These are phyloP conservation scores for Pythium dissimile DNA, from an alignment of 352 stramenopile genomes.

Conservation along the genomic window DNA sequence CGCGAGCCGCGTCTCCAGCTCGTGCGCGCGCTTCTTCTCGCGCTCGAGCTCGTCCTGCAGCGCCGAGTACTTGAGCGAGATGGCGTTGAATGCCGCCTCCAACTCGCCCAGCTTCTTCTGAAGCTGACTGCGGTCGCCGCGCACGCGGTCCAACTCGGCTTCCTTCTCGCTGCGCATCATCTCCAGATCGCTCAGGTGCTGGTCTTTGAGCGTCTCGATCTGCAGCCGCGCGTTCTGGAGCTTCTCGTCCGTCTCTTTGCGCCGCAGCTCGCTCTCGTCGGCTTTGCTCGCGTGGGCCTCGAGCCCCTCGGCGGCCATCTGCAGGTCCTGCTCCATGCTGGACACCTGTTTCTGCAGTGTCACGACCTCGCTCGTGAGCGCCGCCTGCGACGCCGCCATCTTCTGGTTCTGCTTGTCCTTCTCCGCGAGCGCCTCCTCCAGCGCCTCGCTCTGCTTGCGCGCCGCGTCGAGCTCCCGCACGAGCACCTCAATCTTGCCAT, in stretches of 20 bases:
- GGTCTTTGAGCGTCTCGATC: conserved; percentile 47
- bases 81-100: conserved; percentile 25
- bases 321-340: conserved; percentile 59
- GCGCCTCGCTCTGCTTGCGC: conserved; percentile 33
- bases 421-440: conserved; percentile 40
- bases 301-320: conserved; percentile 60
- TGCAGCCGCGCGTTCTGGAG: conserved; percentile 41
- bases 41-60: conserved; percentile 36
- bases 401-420: conserved; percentile 73
- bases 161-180: conserved; percentile 64
- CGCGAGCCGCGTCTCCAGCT: conserved; percentile 45
- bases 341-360: conserved; percentile 56
- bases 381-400: conserved; percentile 53
- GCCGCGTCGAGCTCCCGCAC: conserved; percentile 53
- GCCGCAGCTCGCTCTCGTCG: conserved; percentile 48
- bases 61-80: conserved; percentile 26
- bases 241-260: conserved; percentile 53
- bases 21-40: conserved; percentile 32
- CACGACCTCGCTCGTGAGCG: conserved; percentile 60
- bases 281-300: conserved; percentile 61
- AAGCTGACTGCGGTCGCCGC: conserved; percentile 30
- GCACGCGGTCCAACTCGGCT: conserved; percentile 41
- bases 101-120: conserved; percentile 24
- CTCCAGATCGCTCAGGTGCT: conserved; percentile 58
- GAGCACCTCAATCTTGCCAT: conserved; percentile 60